phyloP scores from a whole-genome alignment of 1,284 basidiomycete species.

The Sanguinoderma infundibulare region DNA sequence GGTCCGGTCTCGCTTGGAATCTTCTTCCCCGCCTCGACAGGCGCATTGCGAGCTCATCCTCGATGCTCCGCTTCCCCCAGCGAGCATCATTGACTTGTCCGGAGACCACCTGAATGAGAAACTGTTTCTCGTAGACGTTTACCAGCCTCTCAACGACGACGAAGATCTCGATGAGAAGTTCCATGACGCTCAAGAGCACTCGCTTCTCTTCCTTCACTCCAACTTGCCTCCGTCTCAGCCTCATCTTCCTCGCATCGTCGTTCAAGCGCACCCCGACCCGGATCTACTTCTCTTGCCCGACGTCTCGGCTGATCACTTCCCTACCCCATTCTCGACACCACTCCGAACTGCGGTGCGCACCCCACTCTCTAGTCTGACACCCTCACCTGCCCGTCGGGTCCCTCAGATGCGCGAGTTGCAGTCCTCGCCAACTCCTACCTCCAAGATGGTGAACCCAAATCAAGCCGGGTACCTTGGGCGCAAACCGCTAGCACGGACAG shows the following conservation, averaged over 20 bases:
- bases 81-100: conserved; percentile 12
- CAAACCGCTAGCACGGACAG: too few relatives aligned
- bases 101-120: conserved; percentile 14
- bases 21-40: conserved; percentile 40
- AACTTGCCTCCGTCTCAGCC: conserved; percentile 24
- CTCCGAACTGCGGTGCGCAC: conserved; percentile 21
- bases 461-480: too few relatives aligned
- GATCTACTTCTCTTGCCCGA: conserved; percentile 38
- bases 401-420: conserved; percentile 39
- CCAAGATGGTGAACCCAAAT: too few relatives aligned
- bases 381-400: conserved; percentile 30
- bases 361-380: conserved; percentile 20
- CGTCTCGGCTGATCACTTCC: neutral
- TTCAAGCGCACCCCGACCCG: conserved; percentile 34
- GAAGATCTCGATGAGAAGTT: conserved; percentile 41
- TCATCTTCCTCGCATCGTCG: conserved; percentile 22
- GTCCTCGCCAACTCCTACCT: conserved; percentile 25
- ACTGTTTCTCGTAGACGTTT: conserved; percentile 6
- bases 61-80: conserved; percentile 15
- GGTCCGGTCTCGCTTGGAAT: conserved; percentile 38
- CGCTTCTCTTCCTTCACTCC: conserved; percentile 21
- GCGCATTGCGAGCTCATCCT: conserved; percentile 16
- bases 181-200: conserved; percentile 40
- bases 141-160: conserved; percentile 18
- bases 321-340: conserved; percentile 32